phyloP scores from a whole-genome alignment of 2,329 filamentous ascomycete genomes.

The Aureobasidium uvarum region DNA sequence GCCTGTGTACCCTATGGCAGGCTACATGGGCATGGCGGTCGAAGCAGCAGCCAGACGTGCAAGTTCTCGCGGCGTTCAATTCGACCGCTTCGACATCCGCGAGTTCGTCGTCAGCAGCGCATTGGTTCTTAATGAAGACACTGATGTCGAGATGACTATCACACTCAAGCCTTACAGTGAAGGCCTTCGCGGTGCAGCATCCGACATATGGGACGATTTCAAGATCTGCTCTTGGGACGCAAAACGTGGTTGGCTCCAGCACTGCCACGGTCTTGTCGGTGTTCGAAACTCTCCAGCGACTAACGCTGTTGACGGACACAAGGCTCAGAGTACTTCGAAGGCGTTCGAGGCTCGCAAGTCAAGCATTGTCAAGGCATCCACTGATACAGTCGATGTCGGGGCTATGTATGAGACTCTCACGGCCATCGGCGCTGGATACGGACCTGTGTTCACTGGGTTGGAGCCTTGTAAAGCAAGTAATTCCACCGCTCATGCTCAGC shows the following conservation, averaged over 20 bases:
- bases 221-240: constrained; percentile 21
- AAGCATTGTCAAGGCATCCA: background rate
- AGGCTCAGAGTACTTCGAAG: constrained; percentile 9
- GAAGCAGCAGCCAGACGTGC: constrained; percentile 29
- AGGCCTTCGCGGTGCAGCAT: constrained; percentile 12
- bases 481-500: constrained; percentile 6
- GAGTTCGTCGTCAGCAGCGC: constrained; percentile 20
- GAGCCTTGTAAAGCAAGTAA: constrained; percentile 13
- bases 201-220: constrained; percentile 17
- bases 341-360: background rate
- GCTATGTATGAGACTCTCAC: constrained; percentile 18
- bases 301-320: constrained; percentile 16
- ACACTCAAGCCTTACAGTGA: constrained; percentile 14
- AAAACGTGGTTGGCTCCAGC: constrained; percentile 20
- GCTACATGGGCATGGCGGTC: constrained; percentile 30
- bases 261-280: constrained; percentile 20
- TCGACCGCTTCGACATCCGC: constrained; percentile 11
- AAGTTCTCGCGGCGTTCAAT: constrained; percentile 6
- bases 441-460: constrained; percentile 9
- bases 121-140: constrained; percentile 15
- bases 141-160: constrained; percentile 20
- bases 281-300: background rate
- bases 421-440: constrained; percentile 5
- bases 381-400: background rate
- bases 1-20: constrained; percentile 38